A percentile compares a stretch with the other conserved stretches of the same genome.
Conservation (phyloP, 257 asterid species). For the Lantana camara region DNA sequence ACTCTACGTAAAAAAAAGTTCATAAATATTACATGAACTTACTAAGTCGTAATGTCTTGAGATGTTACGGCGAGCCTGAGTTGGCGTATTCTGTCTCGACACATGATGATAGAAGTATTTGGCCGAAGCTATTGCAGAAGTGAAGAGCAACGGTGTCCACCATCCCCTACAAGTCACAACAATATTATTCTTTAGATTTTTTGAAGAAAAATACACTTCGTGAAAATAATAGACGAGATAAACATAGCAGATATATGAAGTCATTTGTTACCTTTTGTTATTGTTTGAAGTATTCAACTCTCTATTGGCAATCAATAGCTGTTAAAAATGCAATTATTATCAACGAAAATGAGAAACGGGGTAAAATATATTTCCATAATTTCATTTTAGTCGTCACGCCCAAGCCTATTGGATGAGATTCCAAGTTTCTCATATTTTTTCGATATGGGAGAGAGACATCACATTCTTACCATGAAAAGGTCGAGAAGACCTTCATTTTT, state of each 20-base stretch:
- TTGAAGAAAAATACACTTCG: conserved; percentile 6
- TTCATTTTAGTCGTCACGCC: not conserved
- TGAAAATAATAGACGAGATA: not conserved
- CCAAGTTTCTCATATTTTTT: too few relatives aligned
- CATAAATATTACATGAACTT: not conserved
- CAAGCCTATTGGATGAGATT: too few relatives aligned
- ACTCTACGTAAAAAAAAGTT: not conserved
- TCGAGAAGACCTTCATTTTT: conserved; percentile 64
- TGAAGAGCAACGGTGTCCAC: conserved; percentile 86
- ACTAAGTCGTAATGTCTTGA: too few relatives aligned
- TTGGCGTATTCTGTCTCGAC: conserved; percentile 68
- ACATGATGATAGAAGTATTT: conserved; percentile 75
- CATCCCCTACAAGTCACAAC: conserved; percentile 59
- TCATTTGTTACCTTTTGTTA: conserved; percentile 61
- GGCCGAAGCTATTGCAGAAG: conserved; percentile 75
- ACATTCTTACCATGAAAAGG: conserved; percentile 77
- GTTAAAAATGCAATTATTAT: too few relatives aligned
- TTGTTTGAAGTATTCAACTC: conserved; percentile 54
- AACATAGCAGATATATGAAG: not conserved
- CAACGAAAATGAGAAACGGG: conserved; percentile 16
- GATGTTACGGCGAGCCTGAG: conserved; percentile 83
- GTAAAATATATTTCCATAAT: not conserved
- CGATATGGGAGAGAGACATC: too few relatives aligned
- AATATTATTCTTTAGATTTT: not conserved
- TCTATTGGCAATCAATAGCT: conserved; percentile 79